A percentile compares a stretch with the other conserved stretches of the same genome.
Conservation (phyloP, 2,329 filamentous ascomycete genomes). For the Cercospora sojina region DNA sequence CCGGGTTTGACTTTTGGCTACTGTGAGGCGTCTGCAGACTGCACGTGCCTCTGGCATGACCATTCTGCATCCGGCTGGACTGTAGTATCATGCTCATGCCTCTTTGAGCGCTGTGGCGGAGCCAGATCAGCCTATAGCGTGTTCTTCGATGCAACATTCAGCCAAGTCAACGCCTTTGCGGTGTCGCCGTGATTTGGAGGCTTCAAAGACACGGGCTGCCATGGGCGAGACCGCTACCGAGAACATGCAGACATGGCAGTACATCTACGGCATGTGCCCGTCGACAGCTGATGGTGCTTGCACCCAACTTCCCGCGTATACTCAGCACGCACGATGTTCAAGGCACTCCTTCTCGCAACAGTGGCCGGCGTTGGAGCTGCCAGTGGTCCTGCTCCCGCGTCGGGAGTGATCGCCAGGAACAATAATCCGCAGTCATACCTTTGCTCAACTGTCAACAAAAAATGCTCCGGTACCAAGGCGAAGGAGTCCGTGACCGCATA, state of each 20-base stretch:
- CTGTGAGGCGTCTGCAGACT: background rate
- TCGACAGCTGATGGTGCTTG: background rate
- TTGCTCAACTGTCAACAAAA: slow-evolving; percentile 7
- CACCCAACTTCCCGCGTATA: background rate
- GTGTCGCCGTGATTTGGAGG: background rate
- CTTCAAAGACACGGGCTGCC: background rate
- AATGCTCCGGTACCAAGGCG: slow-evolving; percentile 1
- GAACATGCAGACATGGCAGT: background rate
- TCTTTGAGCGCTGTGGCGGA: background rate
- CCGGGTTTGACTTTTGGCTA: background rate
- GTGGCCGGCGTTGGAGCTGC: slow-evolving; percentile 9
- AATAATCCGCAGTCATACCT: slow-evolving; percentile 1
- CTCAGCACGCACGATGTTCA: background rate
- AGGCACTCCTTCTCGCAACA: slow-evolving; percentile 12
- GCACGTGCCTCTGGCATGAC: background rate
- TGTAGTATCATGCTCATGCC: background rate
- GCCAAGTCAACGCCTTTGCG: background rate
- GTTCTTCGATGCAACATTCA: background rate
- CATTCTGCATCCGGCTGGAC: background rate
- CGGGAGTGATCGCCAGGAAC: background rate
- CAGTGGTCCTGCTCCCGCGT: slow-evolving; percentile 1
- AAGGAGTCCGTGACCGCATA: slow-evolving; percentile 10
- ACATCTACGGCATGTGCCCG: background rate
- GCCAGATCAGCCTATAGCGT: background rate
- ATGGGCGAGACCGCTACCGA: background rate